phyloP scores from a whole-genome alignment of 805 yeast genomes.

The Nakazawaea wickerhamii region DNA sequence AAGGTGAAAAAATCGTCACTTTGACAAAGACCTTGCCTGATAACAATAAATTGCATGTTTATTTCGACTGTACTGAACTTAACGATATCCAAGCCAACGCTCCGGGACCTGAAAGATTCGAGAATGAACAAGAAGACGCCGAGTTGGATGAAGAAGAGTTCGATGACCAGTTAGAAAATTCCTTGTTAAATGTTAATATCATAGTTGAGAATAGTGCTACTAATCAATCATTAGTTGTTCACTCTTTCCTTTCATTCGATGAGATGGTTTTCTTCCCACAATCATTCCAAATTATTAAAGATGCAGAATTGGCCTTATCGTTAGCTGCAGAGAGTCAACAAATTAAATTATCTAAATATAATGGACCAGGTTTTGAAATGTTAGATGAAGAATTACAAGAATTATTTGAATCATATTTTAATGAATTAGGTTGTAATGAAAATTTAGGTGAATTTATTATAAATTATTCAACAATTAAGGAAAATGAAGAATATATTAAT shows the following conservation, averaged over 20 bases:
- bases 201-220: slow-evolving; percentile 7
- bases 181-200: slow-evolving; percentile 13
- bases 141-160: slow-evolving; percentile 1
- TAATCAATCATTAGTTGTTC: slow-evolving; percentile 12
- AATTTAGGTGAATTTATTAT: slow-evolving; percentile 40
- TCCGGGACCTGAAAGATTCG: background rate
- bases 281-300: slow-evolving; percentile 7
- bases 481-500: slow-evolving; percentile 38
- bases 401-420: slow-evolving; percentile 36
- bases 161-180: slow-evolving; percentile 8
- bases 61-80: slow-evolving; percentile 13
- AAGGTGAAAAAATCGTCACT: slow-evolving; percentile 13
- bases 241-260: slow-evolving; percentile 9
- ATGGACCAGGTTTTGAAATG: slow-evolving; percentile 41
- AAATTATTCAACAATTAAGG: slow-evolving; percentile 35
- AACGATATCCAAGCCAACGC: slow-evolving; percentile 8
- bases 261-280: slow-evolving; percentile 12
- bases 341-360: slow-evolving; percentile 32
- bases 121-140: slow-evolving; percentile 1
- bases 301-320: slow-evolving; percentile 12
- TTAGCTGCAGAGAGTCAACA: slow-evolving; percentile 10
- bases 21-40: slow-evolving; percentile 9
- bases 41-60: slow-evolving; percentile 5
- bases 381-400: slow-evolving; percentile 40
- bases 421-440: slow-evolving; percentile 32